Percentiles rank a stretch among this genome's conserved stretches.
Conservation (phyloP, 2,329 filamentous ascomycete genomes). For the Kalaharituber pfeilii region DNA sequence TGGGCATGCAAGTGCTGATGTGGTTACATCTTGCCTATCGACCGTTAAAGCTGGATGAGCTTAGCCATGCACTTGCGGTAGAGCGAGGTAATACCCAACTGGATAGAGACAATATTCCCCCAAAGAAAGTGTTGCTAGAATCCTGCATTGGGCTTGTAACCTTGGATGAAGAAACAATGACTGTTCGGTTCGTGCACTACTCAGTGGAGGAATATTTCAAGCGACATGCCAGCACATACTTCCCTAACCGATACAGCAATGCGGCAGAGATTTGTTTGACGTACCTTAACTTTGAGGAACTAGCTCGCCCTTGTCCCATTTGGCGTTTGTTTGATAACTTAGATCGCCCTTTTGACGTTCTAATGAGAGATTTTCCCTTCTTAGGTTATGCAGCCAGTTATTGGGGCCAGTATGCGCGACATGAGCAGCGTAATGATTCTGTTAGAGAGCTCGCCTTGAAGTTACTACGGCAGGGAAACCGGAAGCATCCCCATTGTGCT, state of each 20-base stretch:
- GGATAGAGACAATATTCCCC: conserved; percentile 3
- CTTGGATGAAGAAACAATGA: conserved; percentile 4
- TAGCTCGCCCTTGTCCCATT: background rate
- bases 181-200: conserved; percentile 2
- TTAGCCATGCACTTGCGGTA: conserved; percentile 4
- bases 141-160: conserved; percentile 3
- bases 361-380: background rate
- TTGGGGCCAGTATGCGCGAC: background rate
- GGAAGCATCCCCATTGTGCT: no score
- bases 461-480: no score
- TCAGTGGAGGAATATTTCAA: conserved; percentile 2
- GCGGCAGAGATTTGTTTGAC: conserved; percentile 4
- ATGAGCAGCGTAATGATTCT: no score
- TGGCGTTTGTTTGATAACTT: no score
- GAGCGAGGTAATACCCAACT: conserved; percentile 2
- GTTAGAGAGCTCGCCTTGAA: no score
- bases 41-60: background rate
- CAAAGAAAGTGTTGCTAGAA: conserved; percentile 1
- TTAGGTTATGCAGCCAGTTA: background rate
- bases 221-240: background rate
- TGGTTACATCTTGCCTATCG: conserved; percentile 3
- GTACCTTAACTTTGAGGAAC: conserved; percentile 1
- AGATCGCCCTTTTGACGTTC: background rate
- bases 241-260: background rate
- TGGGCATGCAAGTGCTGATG: no score